Evolutionary conservation across 129 eudicot genomes (phyloP), one percentile per base, ranked within the genome.

Genomic region (Logfia minima): DNA sequence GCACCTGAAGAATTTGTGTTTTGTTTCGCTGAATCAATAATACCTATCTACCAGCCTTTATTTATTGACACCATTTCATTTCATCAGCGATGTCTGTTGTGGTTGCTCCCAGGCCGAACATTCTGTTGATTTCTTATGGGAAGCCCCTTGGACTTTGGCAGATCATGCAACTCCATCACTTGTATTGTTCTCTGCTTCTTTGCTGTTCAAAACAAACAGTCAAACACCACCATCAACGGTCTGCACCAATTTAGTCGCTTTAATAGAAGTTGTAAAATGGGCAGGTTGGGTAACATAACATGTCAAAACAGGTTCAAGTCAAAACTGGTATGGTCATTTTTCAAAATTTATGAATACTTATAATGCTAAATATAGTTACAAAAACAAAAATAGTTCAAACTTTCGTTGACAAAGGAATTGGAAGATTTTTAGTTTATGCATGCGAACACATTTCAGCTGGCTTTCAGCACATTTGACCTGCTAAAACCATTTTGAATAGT

Each of bases 111-210:
- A 1, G 80, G 80, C 72, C 84, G 75, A 75, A 60, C 65, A 60
- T 45, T 81, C 4, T 31, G 80, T 48, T 80, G 84, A 39, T 31
- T 66, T 66, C 83, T 72, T 35, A 53, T 21, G 0, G 83, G 79
- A 10, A 64, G 19, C 24, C 79, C 83, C 53, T 75, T 81, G 1
- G 80, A 96, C 84, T 89, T 93, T 2, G 98, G 98, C 45, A 93
- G 87, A 80, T 93, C 98, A 19, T 80, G 90, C 80, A 93, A 76
- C 79, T 93, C 98, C 90, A 93, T 92, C 37, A 93, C 96, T 74
- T 93, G 98, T 64, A 93, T 87, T 4, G 93, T 93, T 71, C 97
- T 78, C 66, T 91, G 98, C 85, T 84, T 90, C 85, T 93, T 93
- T 68, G 92, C 98, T 93, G 98, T 83, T 59, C 52, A 78, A 70